Base-by-base conservation (phyloP, 1,139 yeast species). In the Blastobotrys persicus region DNA sequence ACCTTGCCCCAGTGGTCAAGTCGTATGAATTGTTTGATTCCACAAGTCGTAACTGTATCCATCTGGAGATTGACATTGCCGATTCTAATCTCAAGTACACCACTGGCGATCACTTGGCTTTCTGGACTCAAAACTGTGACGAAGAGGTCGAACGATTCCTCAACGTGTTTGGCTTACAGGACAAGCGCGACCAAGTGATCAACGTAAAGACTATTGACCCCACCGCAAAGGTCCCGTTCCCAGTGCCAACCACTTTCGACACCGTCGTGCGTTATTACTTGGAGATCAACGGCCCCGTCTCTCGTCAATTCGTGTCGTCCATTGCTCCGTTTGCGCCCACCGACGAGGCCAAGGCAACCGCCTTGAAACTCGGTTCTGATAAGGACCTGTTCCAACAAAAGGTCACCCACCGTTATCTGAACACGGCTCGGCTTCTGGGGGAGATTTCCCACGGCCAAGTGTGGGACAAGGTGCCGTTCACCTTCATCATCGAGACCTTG, bases 21-120 rank as follows among this genome's bases (percentile, higher is more conserved):
- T 68, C 95, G 3, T 75, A 71, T 55, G 98, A 92, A 68, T 75
- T 94, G 55, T 91, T 91, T 73, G 73, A 72, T 51, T 73, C 83
- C 1, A 66, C 72, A 16, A 79, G 75, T 38, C 83, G 98, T 72
- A 79, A 80, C 58, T 92, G 98, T 72, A 80, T 92, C 53, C 98
- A 92, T 65, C 81, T 85, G 50, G 98, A 92, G 67, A 81, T 94
- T 60, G 97, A 91, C 62, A 72, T 89, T 46, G 76, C 88, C 1
- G 78, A 72, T 38, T 80, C 94, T 2, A 85, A 86, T 61, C 73
- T 92, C 65, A 82, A 85, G 63, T 92, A 92, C 68, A 76, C 89
- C 46, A 92, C 98, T 9, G 98, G 98, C 67, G 98, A 92, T 67
- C 98, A 92, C 70, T 73, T 92, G 59, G 98, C 96, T 11, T 74